Base-by-base conservation (phyloP, 2,329 filamentous ascomycete genomes). In the Claviceps spartinae region DNA sequence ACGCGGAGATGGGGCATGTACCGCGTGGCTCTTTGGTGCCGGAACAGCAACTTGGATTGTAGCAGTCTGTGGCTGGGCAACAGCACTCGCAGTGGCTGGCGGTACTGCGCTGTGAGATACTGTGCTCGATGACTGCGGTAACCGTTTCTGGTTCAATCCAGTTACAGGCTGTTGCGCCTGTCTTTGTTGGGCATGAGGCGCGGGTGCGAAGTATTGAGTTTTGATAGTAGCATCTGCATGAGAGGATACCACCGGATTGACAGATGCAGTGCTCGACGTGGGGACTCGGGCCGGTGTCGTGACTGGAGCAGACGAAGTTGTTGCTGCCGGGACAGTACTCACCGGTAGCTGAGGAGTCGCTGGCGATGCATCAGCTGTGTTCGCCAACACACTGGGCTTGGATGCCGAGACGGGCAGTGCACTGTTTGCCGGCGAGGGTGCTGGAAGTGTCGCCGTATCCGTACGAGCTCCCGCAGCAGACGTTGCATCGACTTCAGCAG, bases 391-490 rank as follows among this genome's bases (percentile, higher is more conserved):
- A 42, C 43, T 11, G 8, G 36, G n/a, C 13, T n/a, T 20, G 8
- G 42, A 43, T 20, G 41, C 20, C 16, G 49, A 11, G 22, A 7
- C 16, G 5, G 42, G 20, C 14, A 26, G 13, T 14, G 34, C 41
- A 50, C 14, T 45, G 34, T 22, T 24, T 34, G n/a, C 36, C 13
- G 51, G 37, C 20, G 26, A 20, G 55, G 55, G 40, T 14, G 47
- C 49, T 30, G 54, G 47, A 41, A 57, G 54, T 20, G 54, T 54
- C 13, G 58, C 38, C 47, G 56, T 53, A 55, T 61, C 50, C 47
- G 55, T 48, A 40, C 52, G 55, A 14, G 62, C 58, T 36, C 58
- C 57, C 20, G 54, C 53, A 22, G 64, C 49, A 20, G 60, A 56
- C 8, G 65, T 58, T 37, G 61, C 34, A 34, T 18, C 38, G 30